These are phyloP conservation scores for Fusarium hainanense DNA, from an alignment of 2,329 filamentous ascomycete genomes.

Conservation along the genomic window DNA sequence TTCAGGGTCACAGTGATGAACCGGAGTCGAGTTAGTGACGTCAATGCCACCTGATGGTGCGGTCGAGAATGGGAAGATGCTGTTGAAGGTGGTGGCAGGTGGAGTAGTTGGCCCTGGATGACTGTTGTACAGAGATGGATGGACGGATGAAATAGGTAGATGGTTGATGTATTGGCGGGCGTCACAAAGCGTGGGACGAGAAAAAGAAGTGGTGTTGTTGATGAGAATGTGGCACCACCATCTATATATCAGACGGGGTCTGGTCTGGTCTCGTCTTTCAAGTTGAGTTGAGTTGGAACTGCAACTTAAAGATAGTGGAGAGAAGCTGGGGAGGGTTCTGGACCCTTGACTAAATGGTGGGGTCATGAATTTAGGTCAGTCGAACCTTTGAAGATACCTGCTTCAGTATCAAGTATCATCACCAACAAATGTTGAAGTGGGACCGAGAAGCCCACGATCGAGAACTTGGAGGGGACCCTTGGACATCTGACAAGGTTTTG, in stretches of 20 bases:
- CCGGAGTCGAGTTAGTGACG: slow-evolving; percentile 36
- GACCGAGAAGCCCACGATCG: slow-evolving; percentile 20
- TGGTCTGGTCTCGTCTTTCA: neutral
- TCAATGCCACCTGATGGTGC: slow-evolving; percentile 46
- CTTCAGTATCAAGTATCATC: neutral
- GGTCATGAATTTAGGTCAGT: slow-evolving; percentile 6
- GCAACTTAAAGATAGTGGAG: slow-evolving; percentile 6
- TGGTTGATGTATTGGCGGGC: slow-evolving; percentile 23
- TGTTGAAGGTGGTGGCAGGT: slow-evolving; percentile 9
- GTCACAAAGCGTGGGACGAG: slow-evolving; percentile 27
- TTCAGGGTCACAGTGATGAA: slow-evolving; percentile 19
- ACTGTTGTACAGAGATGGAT: slow-evolving; percentile 30
- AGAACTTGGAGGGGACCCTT: slow-evolving; percentile 17
- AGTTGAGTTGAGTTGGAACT: neutral
- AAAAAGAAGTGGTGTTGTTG: slow-evolving; percentile 39
- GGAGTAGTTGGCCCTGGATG: slow-evolving; percentile 15
- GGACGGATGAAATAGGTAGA: slow-evolving; percentile 17
- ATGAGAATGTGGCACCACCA: slow-evolving; percentile 38
- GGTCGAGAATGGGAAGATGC: slow-evolving; percentile 25
- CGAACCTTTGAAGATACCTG: neutral
- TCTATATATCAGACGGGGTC: neutral
- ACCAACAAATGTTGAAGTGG: slow-evolving; percentile 7
- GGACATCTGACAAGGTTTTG: slow-evolving; percentile 10
- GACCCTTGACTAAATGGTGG: slow-evolving; percentile 30
- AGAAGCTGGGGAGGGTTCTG: slow-evolving; percentile 27